Percentiles rank a stretch among this genome's conserved stretches.
These are phyloP conservation scores for Penicillium hordei DNA, from an alignment of 2,329 filamentous ascomycete genomes.

Conservation along the genomic window DNA sequence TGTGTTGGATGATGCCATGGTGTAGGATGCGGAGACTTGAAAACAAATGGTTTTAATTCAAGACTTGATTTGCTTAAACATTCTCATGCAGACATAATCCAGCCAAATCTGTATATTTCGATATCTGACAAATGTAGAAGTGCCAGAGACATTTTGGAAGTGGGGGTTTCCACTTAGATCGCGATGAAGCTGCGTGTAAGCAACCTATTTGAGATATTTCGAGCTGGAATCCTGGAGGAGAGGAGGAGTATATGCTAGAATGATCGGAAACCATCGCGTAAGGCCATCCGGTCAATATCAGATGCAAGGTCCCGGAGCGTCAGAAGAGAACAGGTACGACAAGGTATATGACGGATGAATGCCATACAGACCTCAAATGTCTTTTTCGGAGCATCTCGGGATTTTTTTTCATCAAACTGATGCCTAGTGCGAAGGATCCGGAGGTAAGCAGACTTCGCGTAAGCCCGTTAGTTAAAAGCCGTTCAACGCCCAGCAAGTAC, in stretches of 20 bases:
- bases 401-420: not conserved
- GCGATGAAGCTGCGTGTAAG: not conserved
- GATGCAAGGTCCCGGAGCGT: not conserved
- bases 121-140: not conserved
- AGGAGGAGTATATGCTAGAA: not conserved
- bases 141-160: not conserved
- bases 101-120: not conserved
- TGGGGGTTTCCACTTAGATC: not conserved
- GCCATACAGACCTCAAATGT: not conserved
- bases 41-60: not conserved
- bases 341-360: not conserved
- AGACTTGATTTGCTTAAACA: not conserved
- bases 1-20: constrained; percentile 4
- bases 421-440: not conserved
- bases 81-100: not conserved
- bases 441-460: not conserved
- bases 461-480: not conserved
- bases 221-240: no score
- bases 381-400: no score
- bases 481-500: not conserved
- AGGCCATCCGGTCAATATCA: not conserved
- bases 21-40: not conserved
- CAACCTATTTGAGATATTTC: no score
- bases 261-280: not conserved
- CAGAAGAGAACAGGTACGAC: not conserved